Base-by-base conservation (phyloP, 106 monocot genomes). In the Acanthochlamys bracteata region DNA sequence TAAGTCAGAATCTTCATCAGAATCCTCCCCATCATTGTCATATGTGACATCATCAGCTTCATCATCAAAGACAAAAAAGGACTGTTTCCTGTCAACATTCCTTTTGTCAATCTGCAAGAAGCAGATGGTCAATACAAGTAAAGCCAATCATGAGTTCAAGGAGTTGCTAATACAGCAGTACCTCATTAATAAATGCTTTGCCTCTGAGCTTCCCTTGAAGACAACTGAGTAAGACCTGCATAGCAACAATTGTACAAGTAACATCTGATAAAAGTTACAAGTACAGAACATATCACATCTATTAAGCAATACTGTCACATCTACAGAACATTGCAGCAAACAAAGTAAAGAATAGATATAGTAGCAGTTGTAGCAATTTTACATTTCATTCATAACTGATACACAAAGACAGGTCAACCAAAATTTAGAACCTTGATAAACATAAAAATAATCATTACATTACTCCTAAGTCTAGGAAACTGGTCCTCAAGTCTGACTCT, bases 1-100 rank as follows among this genome's bases (percentile, higher is more conserved):
- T 39, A 78, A 68, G 39, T 69, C 84, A 16, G 24, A 39, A 16
- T 79, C 83, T 60, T 83, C 75, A 2, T 75, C 79, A 55, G 68
- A 68, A 17, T 71, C 78, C 74, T 57, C 40, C 10, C 57, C 67
- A 33, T 51, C 47, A 24, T 56, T 39, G 40, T 57, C 41, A 57
- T 14, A 51, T 23, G n/a, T 4, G 10, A 25, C 43, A 20, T 72
- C 79, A 55, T 66, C 74, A 42, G 58, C 56, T 11, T 75, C 75
- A 71, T 75, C 71, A 69, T 75, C 75, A 42, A 57, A 42, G 27
- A 59, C 63, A 69, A 75, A 66, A 59, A 72, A 75, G 45, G 74
- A 47, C 7, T 53, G 42, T 27, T 70, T 74, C 20, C 49, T 20
- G 26, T 64, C 59, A 7, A 57, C 16, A 61, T 40, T 60, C 64